These are phyloP conservation scores for Ascochyta viciae-villosae DNA, from an alignment of 2,329 filamentous ascomycete species.

Conservation along the genomic window DNA sequence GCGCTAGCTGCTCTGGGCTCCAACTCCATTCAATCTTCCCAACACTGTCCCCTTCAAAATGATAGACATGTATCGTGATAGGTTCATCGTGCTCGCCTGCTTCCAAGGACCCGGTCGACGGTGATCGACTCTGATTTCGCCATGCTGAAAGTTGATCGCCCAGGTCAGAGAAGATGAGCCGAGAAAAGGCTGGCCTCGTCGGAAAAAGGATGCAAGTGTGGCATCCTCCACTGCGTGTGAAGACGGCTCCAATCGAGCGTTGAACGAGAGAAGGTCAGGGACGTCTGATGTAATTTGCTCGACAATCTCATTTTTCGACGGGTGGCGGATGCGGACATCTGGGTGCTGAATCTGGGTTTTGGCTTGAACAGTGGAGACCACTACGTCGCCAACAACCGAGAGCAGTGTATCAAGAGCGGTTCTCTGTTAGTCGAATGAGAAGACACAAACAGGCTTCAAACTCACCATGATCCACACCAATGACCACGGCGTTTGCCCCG, in stretches of 20 bases:
- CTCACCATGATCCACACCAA: slow-evolving; percentile 27
- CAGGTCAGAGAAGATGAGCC: slow-evolving; percentile 21
- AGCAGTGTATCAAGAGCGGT: slow-evolving; percentile 27
- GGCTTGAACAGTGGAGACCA: slow-evolving; percentile 10
- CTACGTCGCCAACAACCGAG: slow-evolving; percentile 27
- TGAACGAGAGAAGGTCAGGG: slow-evolving; percentile 54
- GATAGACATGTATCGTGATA: slow-evolving; percentile 58
- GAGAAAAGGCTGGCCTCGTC: slow-evolving; percentile 26
- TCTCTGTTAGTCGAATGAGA: background rate
- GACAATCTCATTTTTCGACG: background rate
- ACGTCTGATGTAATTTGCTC: slow-evolving; percentile 47
- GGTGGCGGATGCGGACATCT: slow-evolving; percentile 6
- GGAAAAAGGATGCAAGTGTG: slow-evolving; percentile 21
- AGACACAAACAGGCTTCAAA: background rate
- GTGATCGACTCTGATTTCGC: slow-evolving; percentile 23
- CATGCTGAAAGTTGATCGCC: slow-evolving; percentile 26
- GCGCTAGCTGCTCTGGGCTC: slow-evolving; percentile 43
- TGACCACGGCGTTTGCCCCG: slow-evolving; percentile 27
- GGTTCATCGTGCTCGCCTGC: slow-evolving; percentile 37
- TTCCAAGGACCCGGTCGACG: slow-evolving; percentile 22
- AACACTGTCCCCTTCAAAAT: slow-evolving; percentile 57
- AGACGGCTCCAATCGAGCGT: slow-evolving; percentile 38
- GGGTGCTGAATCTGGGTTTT: slow-evolving; percentile 29
- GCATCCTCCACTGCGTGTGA: slow-evolving; percentile 15
- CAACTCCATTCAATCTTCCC: slow-evolving; percentile 54